phyloP scores from a whole-genome alignment of 768 basidiomycete genomes.

The Amylocystis lapponica region DNA sequence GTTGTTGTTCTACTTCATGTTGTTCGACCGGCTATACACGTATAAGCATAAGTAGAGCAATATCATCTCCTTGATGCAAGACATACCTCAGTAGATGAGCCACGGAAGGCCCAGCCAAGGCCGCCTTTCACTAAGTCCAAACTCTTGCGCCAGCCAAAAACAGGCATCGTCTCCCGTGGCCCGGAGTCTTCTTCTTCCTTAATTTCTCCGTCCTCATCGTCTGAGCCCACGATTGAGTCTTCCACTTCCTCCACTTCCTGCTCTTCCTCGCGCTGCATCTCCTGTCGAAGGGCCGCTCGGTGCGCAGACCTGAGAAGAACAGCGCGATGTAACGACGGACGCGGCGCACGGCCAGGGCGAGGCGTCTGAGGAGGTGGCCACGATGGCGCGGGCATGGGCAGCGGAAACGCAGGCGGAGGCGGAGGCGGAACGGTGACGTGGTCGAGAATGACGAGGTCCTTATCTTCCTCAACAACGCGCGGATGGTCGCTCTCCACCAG shows the following conservation, averaged over 20 bases:
- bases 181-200: conserved; percentile 19
- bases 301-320: conserved; percentile 70
- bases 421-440: conserved; percentile 41
- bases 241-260: conserved; percentile 50
- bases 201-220: conserved; percentile 21
- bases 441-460: conserved; percentile 64
- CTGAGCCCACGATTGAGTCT: conserved; percentile 16
- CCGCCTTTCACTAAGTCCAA: conserved; percentile 28
- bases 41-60: not conserved
- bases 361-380: conserved; percentile 17
- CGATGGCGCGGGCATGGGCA: conserved; percentile 6
- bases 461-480: conserved; percentile 63
- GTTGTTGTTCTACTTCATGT: conserved; percentile 13
- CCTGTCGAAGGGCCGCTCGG: conserved; percentile 46
- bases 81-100: conserved; percentile 19
- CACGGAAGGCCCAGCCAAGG: conserved; percentile 24
- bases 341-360: conserved; percentile 22
- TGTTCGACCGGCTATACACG: too few species aligned
- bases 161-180: conserved; percentile 22
- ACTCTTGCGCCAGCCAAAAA: conserved; percentile 28
- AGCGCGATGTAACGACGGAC: conserved; percentile 57
- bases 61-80: not conserved
- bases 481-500: conserved; percentile 64
- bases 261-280: conserved; percentile 46
- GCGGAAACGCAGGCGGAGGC: conserved; percentile 3